Evolutionary conservation across 331 rosid species (phyloP), one percentile per base, ranked within the genome.

Genomic region (Erythrophleum ivorense): DNA sequence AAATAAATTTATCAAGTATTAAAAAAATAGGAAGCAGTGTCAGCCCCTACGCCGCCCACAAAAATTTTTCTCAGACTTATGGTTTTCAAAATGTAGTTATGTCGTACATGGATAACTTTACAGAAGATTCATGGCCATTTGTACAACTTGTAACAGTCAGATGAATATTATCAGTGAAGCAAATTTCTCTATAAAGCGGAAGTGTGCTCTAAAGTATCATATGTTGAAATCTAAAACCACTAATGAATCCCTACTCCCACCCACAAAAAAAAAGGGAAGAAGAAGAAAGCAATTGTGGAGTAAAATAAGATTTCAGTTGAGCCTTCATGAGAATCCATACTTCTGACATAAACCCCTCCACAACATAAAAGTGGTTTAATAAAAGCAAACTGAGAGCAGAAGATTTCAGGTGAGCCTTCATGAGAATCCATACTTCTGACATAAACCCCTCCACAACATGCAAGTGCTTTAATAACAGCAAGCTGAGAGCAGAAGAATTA

Each of bases 21-120:
- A 78, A 84, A 76, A 69, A 53, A 72, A 73, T 24, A 74, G 57
- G 55, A 33, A 73, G 41, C 40, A 46, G 13, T 46, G 58, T 71
- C 29, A 7, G 1, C 41, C 21, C 58, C 57, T 21, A 46, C 41
- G 13, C 21, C 57, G 46, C 75, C 57, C 40, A 46, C 53, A 45
- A 69, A 7, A 10, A n/a, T 1, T 13, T 41, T 21, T 69, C 74
- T 8, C 3, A 24, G 58, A 21, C 18, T 11, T 18, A 70, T 10
- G 3, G 4, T 70, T 70, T 24, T 70, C 58, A 45, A 19, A 24
- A 49, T 15, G 58, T 65, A 75, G 48, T 77, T 45, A 60, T 19
- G 36, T 40, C 38, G 12, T 49, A 73, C 76, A 48, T 59, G 62
- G 34, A 50, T 19, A 16, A 50, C 45, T 41, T 48, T 15, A 71